A percentile compares a stretch with the other conserved stretches of the same genome.
Evolutionary conservation across 2,329 filamentous ascomycete genomes (phyloP).

Genomic region (Coniochaeta hoffmannii): DNA sequence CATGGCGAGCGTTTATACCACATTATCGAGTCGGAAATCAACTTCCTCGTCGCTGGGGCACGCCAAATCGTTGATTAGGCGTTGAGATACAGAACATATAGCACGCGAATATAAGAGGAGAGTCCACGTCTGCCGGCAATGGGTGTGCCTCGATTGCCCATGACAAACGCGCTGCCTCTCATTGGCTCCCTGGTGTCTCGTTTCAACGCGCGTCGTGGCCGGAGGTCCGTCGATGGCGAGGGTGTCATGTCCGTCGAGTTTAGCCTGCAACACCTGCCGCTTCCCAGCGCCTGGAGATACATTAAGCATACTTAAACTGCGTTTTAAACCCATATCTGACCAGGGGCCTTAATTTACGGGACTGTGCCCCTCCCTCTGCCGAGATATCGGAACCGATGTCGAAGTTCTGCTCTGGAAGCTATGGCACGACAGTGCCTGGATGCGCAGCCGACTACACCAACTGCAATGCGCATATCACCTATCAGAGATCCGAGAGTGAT

Average conservation of each 20-base stretch:
- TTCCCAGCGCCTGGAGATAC: not conserved
- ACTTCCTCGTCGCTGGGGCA: not conserved
- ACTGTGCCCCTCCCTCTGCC: not conserved
- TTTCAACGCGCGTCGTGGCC: not conserved
- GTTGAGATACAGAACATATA: not conserved
- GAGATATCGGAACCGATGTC: not conserved
- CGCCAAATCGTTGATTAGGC: not conserved
- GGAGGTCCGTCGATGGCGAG: not conserved
- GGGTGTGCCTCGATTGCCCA: not conserved
- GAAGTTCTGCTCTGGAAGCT: not conserved
- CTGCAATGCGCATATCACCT: too few species aligned
- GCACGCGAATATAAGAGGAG: not conserved
- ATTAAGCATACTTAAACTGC: not conserved
- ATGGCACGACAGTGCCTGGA: not conserved
- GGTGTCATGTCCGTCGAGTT: not conserved
- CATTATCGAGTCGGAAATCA: constrained; percentile 3
- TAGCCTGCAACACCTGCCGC: constrained; percentile 3
- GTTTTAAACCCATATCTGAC: not conserved
- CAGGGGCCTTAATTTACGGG: not conserved
- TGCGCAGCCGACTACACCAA: not conserved
- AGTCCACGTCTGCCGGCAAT: not conserved
- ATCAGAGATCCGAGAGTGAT: too few species aligned
- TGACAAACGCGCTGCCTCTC: not conserved
- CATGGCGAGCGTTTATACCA: not conserved
- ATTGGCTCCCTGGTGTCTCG: not conserved